Evolutionary conservation across 257 asterid genomes (phyloP), one percentile per base, ranked within the genome.

Genomic region (Solanum arcanum): DNA sequence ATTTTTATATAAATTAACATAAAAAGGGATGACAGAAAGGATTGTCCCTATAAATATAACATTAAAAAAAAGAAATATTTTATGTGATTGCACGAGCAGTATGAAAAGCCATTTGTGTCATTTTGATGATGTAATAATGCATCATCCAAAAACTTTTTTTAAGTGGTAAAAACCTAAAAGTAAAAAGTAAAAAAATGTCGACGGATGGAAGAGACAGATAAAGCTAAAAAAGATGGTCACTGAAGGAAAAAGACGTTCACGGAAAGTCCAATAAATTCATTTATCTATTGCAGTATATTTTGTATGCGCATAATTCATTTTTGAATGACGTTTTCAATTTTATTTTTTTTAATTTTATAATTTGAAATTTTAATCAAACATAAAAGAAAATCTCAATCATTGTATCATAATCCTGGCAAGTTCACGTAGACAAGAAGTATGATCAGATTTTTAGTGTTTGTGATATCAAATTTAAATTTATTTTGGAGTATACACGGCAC

Each of bases 111-210:
- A 37, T 37, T 74, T 74, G 81, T 37, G 52, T 37, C 49, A 74
- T 37, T 74, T 74, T 37, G 52, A 74, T 74, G 52, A 35, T 35
- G 80, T 35, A 73, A 73, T 27, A 18, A 35, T 70, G 46, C 25
- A 35, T 21, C 25, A 74, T 74, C 80, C 82, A 37, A 25, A 33
- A 25, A 73, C 82, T 39, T 37, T 5, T 21, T 74, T 21, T 6
- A 21, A 74, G 82, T 37, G 52, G 82, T 74, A 31, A 21, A 74
- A 74, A 74, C 31, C 82, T 74, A 74, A 74, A 72, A 18, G 80
- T 72, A 72, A 18, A 73, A 73, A 21, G 81, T 37, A 37, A 74
- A 74, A 37, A 39, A 74, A 5, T 37, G 82, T 37, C 29, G 49
- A 74, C 52, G 0, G 82, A 74, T 39, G 21, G 82, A 74, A 74